phyloP scores from a whole-genome alignment of 2,329 filamentous ascomycete species.

The Botryotinia calthae region DNA sequence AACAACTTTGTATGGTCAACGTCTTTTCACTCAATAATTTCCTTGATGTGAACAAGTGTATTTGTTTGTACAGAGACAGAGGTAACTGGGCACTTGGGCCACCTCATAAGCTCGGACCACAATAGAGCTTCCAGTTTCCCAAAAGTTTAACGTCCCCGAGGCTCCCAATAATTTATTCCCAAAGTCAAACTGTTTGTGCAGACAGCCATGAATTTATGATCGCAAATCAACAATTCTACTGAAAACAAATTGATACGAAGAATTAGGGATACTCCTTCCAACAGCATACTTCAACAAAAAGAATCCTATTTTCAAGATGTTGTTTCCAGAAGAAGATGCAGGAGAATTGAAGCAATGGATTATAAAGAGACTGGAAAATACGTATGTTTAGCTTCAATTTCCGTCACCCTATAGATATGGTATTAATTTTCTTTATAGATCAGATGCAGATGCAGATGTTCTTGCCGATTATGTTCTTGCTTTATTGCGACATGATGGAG shows the following conservation, averaged over 20 bases:
- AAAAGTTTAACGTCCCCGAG: slow-evolving; percentile 3
- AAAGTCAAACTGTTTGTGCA: slow-evolving; percentile 4
- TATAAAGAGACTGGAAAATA: slow-evolving; percentile 71
- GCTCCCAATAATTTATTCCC: neutral
- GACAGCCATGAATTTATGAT: slow-evolving; percentile 7
- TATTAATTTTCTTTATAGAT: slow-evolving; percentile 46
- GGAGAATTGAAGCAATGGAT: slow-evolving; percentile 72
- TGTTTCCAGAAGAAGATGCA: slow-evolving; percentile 62
- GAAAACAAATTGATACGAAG: neutral
- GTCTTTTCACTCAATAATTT: neutral
- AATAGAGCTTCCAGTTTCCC: slow-evolving; percentile 2
- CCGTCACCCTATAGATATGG: slow-evolving; percentile 24
- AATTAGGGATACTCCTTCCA: neutral
- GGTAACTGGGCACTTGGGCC: neutral
- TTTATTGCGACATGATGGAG: slow-evolving; percentile 68
- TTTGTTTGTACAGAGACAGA: neutral
- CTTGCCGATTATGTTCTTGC: slow-evolving; percentile 83
- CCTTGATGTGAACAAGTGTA: no score
- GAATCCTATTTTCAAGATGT: slow-evolving; percentile 45
- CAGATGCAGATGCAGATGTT: slow-evolving; percentile 77
- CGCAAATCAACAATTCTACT: neutral
- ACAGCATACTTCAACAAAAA: neutral
- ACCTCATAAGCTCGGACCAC: slow-evolving; percentile 4
- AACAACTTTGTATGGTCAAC: neutral
- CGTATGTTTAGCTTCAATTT: slow-evolving; percentile 48